phyloP scores from a whole-genome alignment of 1,139 yeast species.

The Kodamaea sp. region DNA sequence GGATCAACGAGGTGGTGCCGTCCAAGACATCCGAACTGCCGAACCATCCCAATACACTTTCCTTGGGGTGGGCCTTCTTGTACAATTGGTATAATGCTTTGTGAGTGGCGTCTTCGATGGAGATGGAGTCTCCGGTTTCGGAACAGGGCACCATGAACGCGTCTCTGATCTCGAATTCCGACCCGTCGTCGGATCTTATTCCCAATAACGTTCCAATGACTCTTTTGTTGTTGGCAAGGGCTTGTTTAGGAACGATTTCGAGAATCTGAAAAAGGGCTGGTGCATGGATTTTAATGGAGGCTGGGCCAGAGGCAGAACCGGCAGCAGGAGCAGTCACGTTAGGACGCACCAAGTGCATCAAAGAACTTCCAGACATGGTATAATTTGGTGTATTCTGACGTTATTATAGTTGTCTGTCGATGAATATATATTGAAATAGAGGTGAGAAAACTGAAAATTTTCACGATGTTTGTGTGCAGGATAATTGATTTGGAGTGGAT shows the following conservation, averaged over 20 bases:
- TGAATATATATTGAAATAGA: no score
- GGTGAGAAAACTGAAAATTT: constrained; percentile 2
- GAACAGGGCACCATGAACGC: constrained; percentile 84
- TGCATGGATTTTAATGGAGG: constrained; percentile 59
- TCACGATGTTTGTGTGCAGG: constrained; percentile 1
- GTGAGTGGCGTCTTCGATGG: constrained; percentile 75
- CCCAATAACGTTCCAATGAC: constrained; percentile 86
- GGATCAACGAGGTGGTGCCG: constrained; percentile 78
- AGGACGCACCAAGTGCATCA: constrained; percentile 64
- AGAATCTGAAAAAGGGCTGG: constrained; percentile 73
- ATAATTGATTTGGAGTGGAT: no score
- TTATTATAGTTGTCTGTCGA: no score
- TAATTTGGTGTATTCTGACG: no score
- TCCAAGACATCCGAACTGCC: constrained; percentile 68
- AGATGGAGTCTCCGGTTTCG: constrained; percentile 73
- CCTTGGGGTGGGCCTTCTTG: constrained; percentile 80
- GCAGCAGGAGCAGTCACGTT: constrained; percentile 57
- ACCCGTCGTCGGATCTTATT: constrained; percentile 82
- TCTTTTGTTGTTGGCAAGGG: constrained; percentile 50
- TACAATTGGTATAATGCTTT: constrained; percentile 70
- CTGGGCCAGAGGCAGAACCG: constrained; percentile 47
- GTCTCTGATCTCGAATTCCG: constrained; percentile 69
- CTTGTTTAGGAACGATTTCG: constrained; percentile 49
- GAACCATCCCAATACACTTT: constrained; percentile 85
- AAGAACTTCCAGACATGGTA: constrained; percentile 20